Base-by-base conservation (phyloP, 768 basidiomycete species). In the Gymnopilus dilepis region DNA sequence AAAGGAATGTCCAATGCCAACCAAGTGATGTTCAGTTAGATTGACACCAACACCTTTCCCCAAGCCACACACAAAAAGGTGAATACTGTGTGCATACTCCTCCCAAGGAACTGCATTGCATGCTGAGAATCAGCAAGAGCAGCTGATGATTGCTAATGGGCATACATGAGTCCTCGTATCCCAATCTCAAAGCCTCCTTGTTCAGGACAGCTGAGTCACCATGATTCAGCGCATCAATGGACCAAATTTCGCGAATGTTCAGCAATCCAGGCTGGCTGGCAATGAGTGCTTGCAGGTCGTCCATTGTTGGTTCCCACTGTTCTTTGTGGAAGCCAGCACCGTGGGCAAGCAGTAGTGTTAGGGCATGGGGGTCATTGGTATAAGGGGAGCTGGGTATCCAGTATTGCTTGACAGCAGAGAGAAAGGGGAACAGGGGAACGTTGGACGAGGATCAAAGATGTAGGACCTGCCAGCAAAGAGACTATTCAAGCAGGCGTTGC, bases 301-400 rank as follows among this genome's bases (percentile, higher is more conserved):
- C 80, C 2, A 86, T 72, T 0, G 79, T 77, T 0, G 86, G 84
- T 63, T 86, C 85, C 82, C 84, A 86, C 19, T 77, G 76, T 65
- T 86, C 86, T 64, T 86, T 86, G 67, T 82, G 82, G 65, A 82
- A 84, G 0, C 85, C 80, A 1, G 82, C 84, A 6, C 80, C 84
- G 64, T 86, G 85, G 1, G 82, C 69, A 52, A 85, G 77, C 31
- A 86, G 68, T 31, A 86, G 71, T 0, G 85, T 86, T 13, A 79
- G 47, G 0, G 80, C 84, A n/a, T 75, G 72, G 0, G 72, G 65
- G 48, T 82, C 81, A 19, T 73, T 57, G 3, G 73, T 62, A 48
- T 74, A 58, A 17, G 73, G 70, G 1, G 75, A 77, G 1, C 72
- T 62, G 3, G 75, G 64, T n/a, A 68, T 64, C 80, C 78, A 81